Conservation (phyloP, 1,139 yeast genomes). For the Sugiyamaella neomexicana region DNA sequence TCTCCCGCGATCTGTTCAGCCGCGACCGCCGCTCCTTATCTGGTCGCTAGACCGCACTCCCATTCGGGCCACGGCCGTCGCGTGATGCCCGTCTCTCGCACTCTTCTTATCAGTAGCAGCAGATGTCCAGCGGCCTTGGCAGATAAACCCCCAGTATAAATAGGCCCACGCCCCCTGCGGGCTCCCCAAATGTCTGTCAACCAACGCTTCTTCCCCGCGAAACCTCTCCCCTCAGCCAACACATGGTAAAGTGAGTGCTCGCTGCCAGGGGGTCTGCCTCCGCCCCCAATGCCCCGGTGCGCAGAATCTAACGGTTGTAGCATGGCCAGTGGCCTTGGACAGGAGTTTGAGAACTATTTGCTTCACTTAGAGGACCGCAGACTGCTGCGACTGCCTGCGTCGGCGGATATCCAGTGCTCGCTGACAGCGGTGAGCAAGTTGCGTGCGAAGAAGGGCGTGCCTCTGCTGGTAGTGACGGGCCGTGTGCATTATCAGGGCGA, state of each 20-base stretch:
- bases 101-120: no score
- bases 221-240: no score
- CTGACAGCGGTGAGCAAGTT: background rate
- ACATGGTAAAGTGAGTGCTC: no score
- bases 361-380: conserved; percentile 9
- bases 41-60: background rate
- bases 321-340: conserved; percentile 10
- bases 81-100: conserved; percentile 4
- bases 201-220: no score
- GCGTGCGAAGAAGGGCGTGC: background rate
- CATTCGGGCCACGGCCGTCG: conserved; percentile 2
- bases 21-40: conserved; percentile 5
- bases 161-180: no score
- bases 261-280: background rate
- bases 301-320: background rate
- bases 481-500: background rate
- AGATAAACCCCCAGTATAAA: no score
- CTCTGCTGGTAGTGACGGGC: conserved; percentile 5
- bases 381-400: background rate
- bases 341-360: conserved; percentile 7
- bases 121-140: no score
- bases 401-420: background rate
- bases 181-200: no score
- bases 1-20: background rate
- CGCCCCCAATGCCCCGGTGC: no score